Evolutionary conservation across 129 eudicot genomes (phyloP), one percentile per base, ranked within the genome.

Genomic region (Tanacetum coccineum): DNA sequence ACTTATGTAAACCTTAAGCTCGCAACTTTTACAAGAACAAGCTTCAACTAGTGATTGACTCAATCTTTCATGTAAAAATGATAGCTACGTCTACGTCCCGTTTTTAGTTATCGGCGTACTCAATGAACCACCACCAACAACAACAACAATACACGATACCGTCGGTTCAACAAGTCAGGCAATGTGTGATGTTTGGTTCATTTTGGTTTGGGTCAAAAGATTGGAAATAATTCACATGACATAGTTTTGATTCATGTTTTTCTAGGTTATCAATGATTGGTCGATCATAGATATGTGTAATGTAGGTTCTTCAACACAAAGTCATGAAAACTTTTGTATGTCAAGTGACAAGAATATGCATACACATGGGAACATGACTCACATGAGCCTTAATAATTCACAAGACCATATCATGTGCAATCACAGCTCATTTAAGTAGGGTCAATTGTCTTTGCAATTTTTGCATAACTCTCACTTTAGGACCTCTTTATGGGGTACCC

Each of bases 361-460:
- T 62, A 71, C 68, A 71, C 75, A 71, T 18, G 61, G 74, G 57
- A 64, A 67, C 67, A 50, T 59, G 69, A 68, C 49, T 68, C 74
- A 68, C 64, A 68, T 75, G 79, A 75, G 54, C 14, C 42, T 53
- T 75, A 68, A 75, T 75, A 75, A 75, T 75, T 59, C 74, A 74
- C n/a, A 56, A 68, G 70, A 75, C 70, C 80, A 59, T 60, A 28
- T 68, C 74, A 75, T 68, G 80, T 75, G 80, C 58, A 49, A 40
- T 59, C 55, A 75, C 80, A 75, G 80, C 70, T 75, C 80, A 68
- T 75, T 40, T 59, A 3, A 39, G 80, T 75, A 70, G 74, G 74
- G 80, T 68, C 80, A 62, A 75, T 75, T 36, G 64, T 42, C 74
- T 36, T 74, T 75, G 28, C 55, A 58, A 58, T 42, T 69, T 36